A percentile compares a stretch with the other conserved stretches of the same genome.
These are phyloP conservation scores for Sphagnurus paluster DNA, from an alignment of 1,284 basidiomycete genomes.

Conservation along the genomic window DNA sequence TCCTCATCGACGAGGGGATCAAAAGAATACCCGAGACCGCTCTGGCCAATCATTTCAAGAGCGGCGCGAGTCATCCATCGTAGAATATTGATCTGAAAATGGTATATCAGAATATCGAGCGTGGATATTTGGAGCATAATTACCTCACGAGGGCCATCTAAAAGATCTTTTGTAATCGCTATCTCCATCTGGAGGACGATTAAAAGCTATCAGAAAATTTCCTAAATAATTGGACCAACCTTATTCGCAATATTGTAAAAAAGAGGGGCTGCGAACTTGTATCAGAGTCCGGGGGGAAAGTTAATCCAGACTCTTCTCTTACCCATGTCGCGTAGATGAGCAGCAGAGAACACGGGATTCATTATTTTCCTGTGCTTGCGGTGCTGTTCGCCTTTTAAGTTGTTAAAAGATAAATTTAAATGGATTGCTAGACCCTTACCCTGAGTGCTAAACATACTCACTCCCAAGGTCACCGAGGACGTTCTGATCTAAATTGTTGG, in stretches of 20 bases:
- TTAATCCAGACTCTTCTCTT: conserved; percentile 1
- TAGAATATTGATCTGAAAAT: conserved; percentile 4
- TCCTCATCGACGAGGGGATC: conserved; percentile 17
- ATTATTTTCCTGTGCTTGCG: conserved; percentile 46
- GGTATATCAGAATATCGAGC: too few relatives aligned
- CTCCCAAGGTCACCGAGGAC: conserved; percentile 35
- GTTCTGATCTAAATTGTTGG: conserved; percentile 17
- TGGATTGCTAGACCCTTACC: conserved; percentile 24
- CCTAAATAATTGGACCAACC: conserved; percentile 21
- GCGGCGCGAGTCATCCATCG: conserved; percentile 10
- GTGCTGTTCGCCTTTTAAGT: conserved; percentile 38
- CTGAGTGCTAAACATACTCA: conserved; percentile 35
- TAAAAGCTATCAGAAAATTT: neutral
- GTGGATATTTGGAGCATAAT: too few relatives aligned
- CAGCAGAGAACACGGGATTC: conserved; percentile 45
- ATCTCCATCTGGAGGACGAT: conserved; percentile 6
- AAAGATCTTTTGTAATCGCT: conserved; percentile 10
- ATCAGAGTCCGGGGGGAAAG: neutral
- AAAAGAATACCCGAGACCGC: conserved; percentile 37
- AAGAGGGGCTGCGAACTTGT: conserved; percentile 27
- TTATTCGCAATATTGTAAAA: conserved; percentile 36
- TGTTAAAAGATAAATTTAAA: neutral
- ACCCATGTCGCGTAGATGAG: conserved; percentile 40
- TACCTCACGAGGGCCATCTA: conserved; percentile 13
- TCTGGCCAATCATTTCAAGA: conserved; percentile 19